Base-by-base conservation (phyloP, 2,329 filamentous ascomycete species). In the Ophiostoma perfectum region DNA sequence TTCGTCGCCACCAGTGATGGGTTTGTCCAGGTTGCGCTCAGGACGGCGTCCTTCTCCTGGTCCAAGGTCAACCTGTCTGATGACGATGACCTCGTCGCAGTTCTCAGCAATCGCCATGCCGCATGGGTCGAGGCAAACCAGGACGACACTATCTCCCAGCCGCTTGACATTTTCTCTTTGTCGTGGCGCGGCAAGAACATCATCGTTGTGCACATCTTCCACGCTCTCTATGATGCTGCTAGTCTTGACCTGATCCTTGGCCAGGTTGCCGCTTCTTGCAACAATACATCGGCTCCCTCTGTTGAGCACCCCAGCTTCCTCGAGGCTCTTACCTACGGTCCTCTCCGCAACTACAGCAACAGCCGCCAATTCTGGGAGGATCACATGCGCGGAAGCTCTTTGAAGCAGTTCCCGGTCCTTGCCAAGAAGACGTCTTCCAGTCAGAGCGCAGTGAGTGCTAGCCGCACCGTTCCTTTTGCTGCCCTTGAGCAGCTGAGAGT, bases 141-240 rank as follows among this genome's bases (percentile, higher is more conserved):
- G 4, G 75, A 78, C 1, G 77, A 84, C 4, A 71, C 90, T 1
- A 72, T 74, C 2, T 77, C 76, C 6, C 45, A n/a, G 1, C 88
- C 88, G 0, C 75, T 90, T 4, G 80, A 87, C 67, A 71, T 87
- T 1, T 74, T 83, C 1, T 67, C 83, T 0, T 70, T 86, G 1
- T 7, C 18, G 4, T 66, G 69, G 0, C 27, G 16, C 0, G 72
- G 71, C 0, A 73, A 72, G 1, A 73, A 73, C 6, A 71, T 81
- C 0, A 77, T 96, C 44, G 78, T 82, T 2, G 74, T 96, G 2
- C 84, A 90, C 63, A 88, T 96, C 0, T 96, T 97, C 77, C 93
- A 97, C 75, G 92, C 86, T 0, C 77, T 97, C 0, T 97, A 97
- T 73, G 93, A 97, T 77, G 93, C 92, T 1, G 89, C 85, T 72